phyloP scores from a whole-genome alignment of 2,329 filamentous ascomycete genomes.

The Mycosphaerella sp. region DNA sequence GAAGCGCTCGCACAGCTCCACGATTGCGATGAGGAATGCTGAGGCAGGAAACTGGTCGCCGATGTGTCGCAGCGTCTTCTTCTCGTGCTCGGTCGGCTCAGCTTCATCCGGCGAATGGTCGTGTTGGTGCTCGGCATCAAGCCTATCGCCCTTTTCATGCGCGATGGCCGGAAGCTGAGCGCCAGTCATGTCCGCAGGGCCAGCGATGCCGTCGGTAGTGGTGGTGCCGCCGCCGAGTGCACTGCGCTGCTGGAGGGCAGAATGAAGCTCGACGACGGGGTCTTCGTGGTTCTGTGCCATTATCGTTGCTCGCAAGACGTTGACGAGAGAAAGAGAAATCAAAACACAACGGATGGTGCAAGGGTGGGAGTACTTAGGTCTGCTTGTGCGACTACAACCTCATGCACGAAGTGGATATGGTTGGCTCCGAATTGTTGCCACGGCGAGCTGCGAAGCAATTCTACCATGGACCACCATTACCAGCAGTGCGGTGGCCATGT shows the following conservation, averaged over 20 bases:
- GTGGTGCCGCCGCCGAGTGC: slow-evolving; percentile 17
- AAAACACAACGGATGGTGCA: not conserved
- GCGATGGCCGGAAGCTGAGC: slow-evolving; percentile 16
- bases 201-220: slow-evolving; percentile 1
- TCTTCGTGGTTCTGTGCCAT: slow-evolving; percentile 29
- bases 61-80: slow-evolving; percentile 40
- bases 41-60: slow-evolving; percentile 43
- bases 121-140: slow-evolving; percentile 18
- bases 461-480: no score
- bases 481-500: not conserved
- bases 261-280: slow-evolving; percentile 26
- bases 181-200: slow-evolving; percentile 21
- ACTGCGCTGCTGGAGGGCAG: slow-evolving; percentile 21
- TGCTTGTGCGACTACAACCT: not conserved
- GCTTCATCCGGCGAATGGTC: slow-evolving; percentile 28
- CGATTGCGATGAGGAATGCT: slow-evolving; percentile 45
- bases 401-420: slow-evolving; percentile 1
- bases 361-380: not conserved
- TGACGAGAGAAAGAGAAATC: not conserved
- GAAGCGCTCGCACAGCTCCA: slow-evolving; percentile 47
- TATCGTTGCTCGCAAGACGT: not conserved
- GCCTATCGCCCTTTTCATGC: slow-evolving; percentile 8
- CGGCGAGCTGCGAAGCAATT: not conserved
- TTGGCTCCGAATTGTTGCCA: not conserved
- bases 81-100: slow-evolving; percentile 41